Conservation (phyloP, 2,329 filamentous ascomycete species). For the Pseudocercospora macadamiae region DNA sequence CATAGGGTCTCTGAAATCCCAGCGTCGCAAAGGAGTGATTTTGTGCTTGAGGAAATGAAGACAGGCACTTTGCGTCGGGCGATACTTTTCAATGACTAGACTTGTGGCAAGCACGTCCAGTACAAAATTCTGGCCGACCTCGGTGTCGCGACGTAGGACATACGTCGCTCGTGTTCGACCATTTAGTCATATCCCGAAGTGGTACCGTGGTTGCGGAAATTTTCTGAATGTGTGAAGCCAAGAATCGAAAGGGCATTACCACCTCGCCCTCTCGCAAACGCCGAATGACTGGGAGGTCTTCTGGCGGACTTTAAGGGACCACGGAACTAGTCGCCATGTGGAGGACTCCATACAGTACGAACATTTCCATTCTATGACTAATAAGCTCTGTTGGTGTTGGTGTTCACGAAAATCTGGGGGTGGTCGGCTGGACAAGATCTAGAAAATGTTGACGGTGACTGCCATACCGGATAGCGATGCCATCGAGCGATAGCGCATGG, state of each 20-base stretch:
- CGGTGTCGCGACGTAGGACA: slow-evolving; percentile 7
- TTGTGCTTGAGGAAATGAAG: background rate
- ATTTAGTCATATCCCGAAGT: slow-evolving; percentile 16
- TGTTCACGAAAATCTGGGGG: no score
- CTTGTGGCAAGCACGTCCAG: slow-evolving; percentile 19
- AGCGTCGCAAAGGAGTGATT: background rate
- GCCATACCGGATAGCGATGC: no score
- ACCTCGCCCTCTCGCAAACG: background rate
- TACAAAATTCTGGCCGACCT: slow-evolving; percentile 30
- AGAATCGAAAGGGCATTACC: background rate
- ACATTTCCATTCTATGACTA: no score
- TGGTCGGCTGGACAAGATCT: no score
- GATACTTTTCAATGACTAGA: no score
- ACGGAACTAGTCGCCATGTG: no score
- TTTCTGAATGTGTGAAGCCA: slow-evolving; percentile 12
- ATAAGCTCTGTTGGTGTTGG: no score
- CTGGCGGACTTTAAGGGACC: no score
- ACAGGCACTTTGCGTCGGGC: background rate
- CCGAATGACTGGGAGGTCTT: no score
- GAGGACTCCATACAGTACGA: no score
- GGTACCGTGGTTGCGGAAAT: slow-evolving; percentile 11
- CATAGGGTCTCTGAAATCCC: background rate
- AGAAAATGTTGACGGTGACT: no score
- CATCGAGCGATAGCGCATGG: no score
- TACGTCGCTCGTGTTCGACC: slow-evolving; percentile 9